phyloP scores from a whole-genome alignment of 306 rosid species.

The Trifolium dubium region DNA sequence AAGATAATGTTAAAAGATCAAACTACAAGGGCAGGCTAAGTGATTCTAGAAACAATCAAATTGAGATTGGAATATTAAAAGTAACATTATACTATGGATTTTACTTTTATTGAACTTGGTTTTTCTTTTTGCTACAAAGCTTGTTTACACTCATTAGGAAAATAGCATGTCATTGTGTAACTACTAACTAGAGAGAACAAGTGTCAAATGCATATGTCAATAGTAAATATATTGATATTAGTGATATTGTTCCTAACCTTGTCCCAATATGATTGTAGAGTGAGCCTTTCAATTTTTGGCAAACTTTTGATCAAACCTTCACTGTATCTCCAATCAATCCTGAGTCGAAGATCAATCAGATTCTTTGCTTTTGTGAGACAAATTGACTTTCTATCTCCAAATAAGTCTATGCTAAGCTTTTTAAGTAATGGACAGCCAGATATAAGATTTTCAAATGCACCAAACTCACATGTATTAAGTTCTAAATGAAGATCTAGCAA shows the following conservation, averaged over 20 bases:
- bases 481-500: not conserved
- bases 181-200: not conserved
- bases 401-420: not conserved
- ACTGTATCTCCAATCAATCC: too few relatives aligned
- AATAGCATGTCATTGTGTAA: not conserved
- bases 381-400: not conserved
- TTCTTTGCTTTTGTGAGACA: not conserved
- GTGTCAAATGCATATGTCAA: not conserved
- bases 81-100: not conserved
- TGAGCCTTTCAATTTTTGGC: slow-evolving; percentile 1
- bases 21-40: not conserved
- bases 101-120: not conserved
- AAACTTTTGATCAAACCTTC: not conserved
- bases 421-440: slow-evolving; percentile 12
- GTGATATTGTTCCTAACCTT: slow-evolving; percentile 21
- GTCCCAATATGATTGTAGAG: not conserved
- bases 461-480: not conserved
- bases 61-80: not conserved
- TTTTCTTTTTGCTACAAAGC: slow-evolving; percentile 1
- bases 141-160: not conserved
- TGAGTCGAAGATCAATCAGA: slow-evolving; percentile 10
- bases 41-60: not conserved
- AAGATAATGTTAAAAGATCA: not conserved
- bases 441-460: slow-evolving; percentile 18
- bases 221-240: not conserved